phyloP scores from a whole-genome alignment of 2,329 filamentous ascomycete genomes.

The Paradendryphiella salina region DNA sequence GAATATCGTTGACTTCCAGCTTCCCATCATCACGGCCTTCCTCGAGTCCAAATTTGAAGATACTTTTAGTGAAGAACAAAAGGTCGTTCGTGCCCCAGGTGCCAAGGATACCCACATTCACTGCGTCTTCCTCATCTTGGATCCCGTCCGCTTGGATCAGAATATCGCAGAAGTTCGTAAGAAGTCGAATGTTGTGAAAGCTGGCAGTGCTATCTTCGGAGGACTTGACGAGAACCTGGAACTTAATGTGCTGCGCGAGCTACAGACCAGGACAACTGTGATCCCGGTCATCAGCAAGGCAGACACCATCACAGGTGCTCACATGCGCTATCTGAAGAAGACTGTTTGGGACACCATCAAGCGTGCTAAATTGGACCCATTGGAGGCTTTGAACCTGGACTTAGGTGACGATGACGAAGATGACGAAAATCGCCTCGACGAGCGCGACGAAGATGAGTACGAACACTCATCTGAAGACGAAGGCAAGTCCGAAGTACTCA shows the following conservation, averaged over 20 bases:
- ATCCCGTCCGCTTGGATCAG: conserved; percentile 80
- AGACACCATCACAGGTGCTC: conserved; percentile 91
- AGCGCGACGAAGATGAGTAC: conserved; percentile 56
- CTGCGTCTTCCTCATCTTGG: conserved; percentile 88
- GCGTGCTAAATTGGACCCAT: conserved; percentile 80
- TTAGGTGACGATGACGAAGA: conserved; percentile 67
- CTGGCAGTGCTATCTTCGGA: conserved; percentile 59
- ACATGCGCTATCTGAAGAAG: conserved; percentile 91
- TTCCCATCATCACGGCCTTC: conserved; percentile 88
- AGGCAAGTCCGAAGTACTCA: conserved; percentile 42
- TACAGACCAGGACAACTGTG: conserved; percentile 92
- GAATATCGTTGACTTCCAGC: conserved; percentile 90
- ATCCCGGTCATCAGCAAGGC: conserved; percentile 96
- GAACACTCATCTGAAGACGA: conserved; percentile 43
- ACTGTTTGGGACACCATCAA: conserved; percentile 88
- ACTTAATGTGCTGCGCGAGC: conserved; percentile 81
- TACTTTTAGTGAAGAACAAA: conserved; percentile 96
- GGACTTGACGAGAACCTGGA: conserved; percentile 87
- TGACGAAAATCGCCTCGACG: conserved; percentile 57
- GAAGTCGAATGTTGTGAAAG: conserved; percentile 53
- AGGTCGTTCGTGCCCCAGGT: conserved; percentile 89
- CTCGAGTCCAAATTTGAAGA: conserved; percentile 98
- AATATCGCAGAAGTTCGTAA: conserved; percentile 71
- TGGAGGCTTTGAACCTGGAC: conserved; percentile 83
- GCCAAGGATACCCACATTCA: conserved; percentile 97